Base-by-base conservation (phyloP, 2,329 filamentous ascomycete species). In the Colletotrichum sp. region DNA sequence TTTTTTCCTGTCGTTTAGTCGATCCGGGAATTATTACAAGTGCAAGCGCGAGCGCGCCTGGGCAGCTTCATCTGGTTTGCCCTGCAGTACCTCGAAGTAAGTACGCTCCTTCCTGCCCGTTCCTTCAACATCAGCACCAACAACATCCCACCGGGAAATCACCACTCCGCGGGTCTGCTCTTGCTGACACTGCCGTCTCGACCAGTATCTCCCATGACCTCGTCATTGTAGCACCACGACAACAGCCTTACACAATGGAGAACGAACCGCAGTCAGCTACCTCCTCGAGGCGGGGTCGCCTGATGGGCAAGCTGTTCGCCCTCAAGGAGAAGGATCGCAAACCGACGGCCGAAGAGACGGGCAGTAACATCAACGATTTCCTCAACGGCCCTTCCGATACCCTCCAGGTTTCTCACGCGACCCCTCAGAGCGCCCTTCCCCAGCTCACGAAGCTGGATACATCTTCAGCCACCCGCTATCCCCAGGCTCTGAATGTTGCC, bases 301-400 rank as follows among this genome's bases (percentile, higher is more conserved):
- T 93, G 63, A 93, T 93, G 89, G 91, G 91, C 78, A 92, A 92
- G 86, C 86, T 93, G 74, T 92, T 92, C 80, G 87, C 87, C 72
- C 83, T 83, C 77, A 88, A 86, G 80, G 87, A 88, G 66, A 88
- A 86, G 80, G 87, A 88, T 70, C 83, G 85, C 78, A 88, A 87
- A 76, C 78, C 79, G 39, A 79, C 81, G 22, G 81, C 83, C 22
- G 82, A 81, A 72, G 83, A 83, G 67, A 84, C 83, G 15, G 84
- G 84, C 57, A 85, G 85, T 79, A 88, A 90, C 66, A 86, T 93
- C 77, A 88, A 92, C 80, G 89, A 89, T 78, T 93, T 93, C 82
- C 86, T 93, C 68, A 88, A 88, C 80, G 89, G 90, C 76, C 86
- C 88, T 49, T 84, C 90, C 75, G 91, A 93, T 82, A 89, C 87